These are phyloP conservation scores for Pyrus pyrifolia DNA, from an alignment of 306 rosid species.

Conservation along the genomic window DNA sequence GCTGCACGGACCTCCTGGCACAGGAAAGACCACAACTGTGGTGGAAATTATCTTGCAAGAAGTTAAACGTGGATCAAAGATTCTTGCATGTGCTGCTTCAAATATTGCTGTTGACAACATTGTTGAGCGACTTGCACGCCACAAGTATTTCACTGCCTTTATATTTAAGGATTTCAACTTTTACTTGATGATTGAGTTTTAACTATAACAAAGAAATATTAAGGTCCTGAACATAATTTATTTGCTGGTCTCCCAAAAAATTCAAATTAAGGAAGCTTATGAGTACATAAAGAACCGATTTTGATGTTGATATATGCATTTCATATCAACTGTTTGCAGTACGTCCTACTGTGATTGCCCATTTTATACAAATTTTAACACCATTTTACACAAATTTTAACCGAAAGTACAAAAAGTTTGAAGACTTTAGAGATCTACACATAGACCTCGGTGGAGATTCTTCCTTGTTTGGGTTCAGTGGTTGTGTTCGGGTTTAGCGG, in stretches of 20 bases:
- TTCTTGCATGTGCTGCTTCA: constrained; percentile 96
- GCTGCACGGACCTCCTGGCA: constrained; percentile 99
- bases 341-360: not conserved
- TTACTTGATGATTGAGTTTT: not conserved
- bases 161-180: constrained; percentile 8
- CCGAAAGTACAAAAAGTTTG: not conserved
- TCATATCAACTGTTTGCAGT: not conserved
- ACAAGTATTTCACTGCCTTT: constrained; percentile 42
- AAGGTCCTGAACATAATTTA: not conserved
- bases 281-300: not conserved
- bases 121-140: constrained; percentile 86
- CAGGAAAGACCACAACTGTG: constrained; percentile 95
- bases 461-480: not conserved
- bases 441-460: not conserved
- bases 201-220: not conserved
- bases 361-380: too few species aligned
- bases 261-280: not conserved
- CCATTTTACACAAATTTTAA: not conserved
- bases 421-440: not conserved
- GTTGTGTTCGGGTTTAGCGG: not conserved
- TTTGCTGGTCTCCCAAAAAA: not conserved
- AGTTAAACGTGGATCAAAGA: constrained; percentile 91
- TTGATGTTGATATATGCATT: not conserved
- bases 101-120: constrained; percentile 99
- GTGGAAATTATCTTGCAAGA: constrained; percentile 96